Evolutionary conservation across 352 stramenopile species (phyloP).

Genomic region (Phytopythium chamaehyphon): DNA sequence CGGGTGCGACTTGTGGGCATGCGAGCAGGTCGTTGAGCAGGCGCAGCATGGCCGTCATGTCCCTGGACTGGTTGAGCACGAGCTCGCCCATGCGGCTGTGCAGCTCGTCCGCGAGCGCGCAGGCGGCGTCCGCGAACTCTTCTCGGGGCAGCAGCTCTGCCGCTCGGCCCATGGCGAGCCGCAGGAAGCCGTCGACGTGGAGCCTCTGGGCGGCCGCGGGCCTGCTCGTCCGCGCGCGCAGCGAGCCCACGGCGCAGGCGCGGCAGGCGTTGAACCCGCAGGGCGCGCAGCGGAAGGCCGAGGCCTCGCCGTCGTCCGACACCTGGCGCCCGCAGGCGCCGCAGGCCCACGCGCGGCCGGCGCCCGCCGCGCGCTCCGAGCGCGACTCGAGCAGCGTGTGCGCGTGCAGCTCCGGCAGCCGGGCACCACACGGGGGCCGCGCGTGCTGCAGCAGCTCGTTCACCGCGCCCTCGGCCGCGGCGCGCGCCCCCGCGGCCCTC

Average conservation of each 20-base stretch:
- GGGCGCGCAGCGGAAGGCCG: slow-evolving; percentile 41
- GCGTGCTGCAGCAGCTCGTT: slow-evolving; percentile 31
- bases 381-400: slow-evolving; percentile 30
- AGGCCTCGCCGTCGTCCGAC: slow-evolving; percentile 5
- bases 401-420: slow-evolving; percentile 28
- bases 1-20: slow-evolving; percentile 20
- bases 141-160: neutral
- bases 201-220: neutral
- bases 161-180: slow-evolving; percentile 25
- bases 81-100: slow-evolving; percentile 46
- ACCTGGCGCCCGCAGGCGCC: slow-evolving; percentile 27
- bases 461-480: slow-evolving; percentile 11
- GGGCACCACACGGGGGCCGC: slow-evolving; percentile 14
- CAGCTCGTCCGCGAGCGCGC: slow-evolving; percentile 40
- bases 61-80: slow-evolving; percentile 37
- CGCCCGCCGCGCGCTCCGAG: slow-evolving; percentile 20
- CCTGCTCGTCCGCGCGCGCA: neutral
- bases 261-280: slow-evolving; percentile 51
- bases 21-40: slow-evolving; percentile 42
- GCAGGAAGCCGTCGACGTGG: slow-evolving; percentile 28
- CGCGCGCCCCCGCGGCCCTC: too few relatives aligned
- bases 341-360: slow-evolving; percentile 28
- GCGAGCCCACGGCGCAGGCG: slow-evolving; percentile 34
- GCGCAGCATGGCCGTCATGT: slow-evolving; percentile 29
- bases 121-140: neutral